A percentile compares a stretch with the other conserved stretches of the same genome.
Evolutionary conservation across 495 filamentous ascomycete species (phyloP).

Genomic region (Podospora conica): DNA sequence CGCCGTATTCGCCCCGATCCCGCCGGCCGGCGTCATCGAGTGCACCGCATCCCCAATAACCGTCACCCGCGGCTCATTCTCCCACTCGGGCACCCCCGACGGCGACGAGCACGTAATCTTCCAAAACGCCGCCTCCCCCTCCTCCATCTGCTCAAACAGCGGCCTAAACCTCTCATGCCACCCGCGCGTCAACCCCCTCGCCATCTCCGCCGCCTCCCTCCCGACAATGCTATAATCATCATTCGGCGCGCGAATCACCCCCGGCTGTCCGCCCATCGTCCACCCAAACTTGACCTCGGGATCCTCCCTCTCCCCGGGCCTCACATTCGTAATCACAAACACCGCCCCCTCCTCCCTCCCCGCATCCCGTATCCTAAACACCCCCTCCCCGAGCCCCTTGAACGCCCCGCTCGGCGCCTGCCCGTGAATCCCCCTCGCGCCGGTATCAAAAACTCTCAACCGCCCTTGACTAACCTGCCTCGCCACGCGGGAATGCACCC

Average conservation of each 20-base stretch:
- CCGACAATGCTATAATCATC: constrained; percentile 48
- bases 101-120: constrained; percentile 52
- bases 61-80: constrained; percentile 48
- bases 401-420: constrained; percentile 49
- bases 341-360: constrained; percentile 32
- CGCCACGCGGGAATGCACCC: constrained; percentile 46
- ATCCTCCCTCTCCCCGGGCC: constrained; percentile 49
- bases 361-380: constrained; percentile 39
- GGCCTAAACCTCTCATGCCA: constrained; percentile 47
- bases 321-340: constrained; percentile 51
- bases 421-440: constrained; percentile 50
- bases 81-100: constrained; percentile 45
- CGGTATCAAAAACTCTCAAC: constrained; percentile 49
- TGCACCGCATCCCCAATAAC: constrained; percentile 57
- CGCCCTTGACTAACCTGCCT: constrained; percentile 44
- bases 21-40: constrained; percentile 56
- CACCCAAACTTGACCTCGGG: constrained; percentile 47
- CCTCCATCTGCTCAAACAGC: constrained; percentile 46
- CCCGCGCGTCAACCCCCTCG: constrained; percentile 39
- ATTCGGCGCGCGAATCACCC: constrained; percentile 44
- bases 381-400: constrained; percentile 49
- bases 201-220: constrained; percentile 43
- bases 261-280: constrained; percentile 49
- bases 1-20: constrained; percentile 55
- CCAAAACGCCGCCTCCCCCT: constrained; percentile 48